Evolutionary conservation across 2,329 filamentous ascomycete species (phyloP), one percentile per base, ranked within the genome.

Genomic region (Fusarium armeniacum): DNA sequence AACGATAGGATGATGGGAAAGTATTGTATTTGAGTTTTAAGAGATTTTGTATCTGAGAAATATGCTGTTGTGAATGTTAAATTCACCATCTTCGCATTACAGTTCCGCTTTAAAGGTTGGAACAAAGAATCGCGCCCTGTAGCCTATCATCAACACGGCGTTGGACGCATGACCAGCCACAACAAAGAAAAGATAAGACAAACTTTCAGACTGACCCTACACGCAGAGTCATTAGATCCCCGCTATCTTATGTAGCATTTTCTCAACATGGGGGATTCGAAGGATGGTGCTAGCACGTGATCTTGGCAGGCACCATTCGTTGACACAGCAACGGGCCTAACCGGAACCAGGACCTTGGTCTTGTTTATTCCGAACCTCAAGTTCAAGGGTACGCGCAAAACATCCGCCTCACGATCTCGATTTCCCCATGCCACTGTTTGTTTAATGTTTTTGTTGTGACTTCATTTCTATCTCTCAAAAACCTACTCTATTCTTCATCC

Each of bases 261-360:
- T 12, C 12, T 22, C 38, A 33, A 32, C 10, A n/a, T 22, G 12
- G 12, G 32, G 22, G 7, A 36, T 9, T 32, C 36, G 10, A 36
- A 64, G 43, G 36, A 58, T 50, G 36, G 32, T 60, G 63, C 60
- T 41, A 18, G 16, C 62, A 70, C 71, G 67, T 75, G 70, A 70
- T 41, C 15, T 8, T 10, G 8, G 18, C 12, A 43, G 12, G 6
- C 18, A 12, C 10, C 11, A 1, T 11, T 3, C 26, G 78, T 80
- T 79, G 78, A 72, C 78, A 77, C 72, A 54, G 76, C 77, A 80
- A 80, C 78, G 12, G 12, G 9, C 8, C 43, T 47, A 55, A 65
- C 53, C 73, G 59, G 62, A 75, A 75, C 62, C 67, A 58, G 51
- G 67, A 54, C 59, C 64, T 64, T 62, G 43, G 67, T 58, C 65